These are phyloP conservation scores for Malania oleifera DNA, from an alignment of 164 flowering plant genomes.

Conservation along the genomic window DNA sequence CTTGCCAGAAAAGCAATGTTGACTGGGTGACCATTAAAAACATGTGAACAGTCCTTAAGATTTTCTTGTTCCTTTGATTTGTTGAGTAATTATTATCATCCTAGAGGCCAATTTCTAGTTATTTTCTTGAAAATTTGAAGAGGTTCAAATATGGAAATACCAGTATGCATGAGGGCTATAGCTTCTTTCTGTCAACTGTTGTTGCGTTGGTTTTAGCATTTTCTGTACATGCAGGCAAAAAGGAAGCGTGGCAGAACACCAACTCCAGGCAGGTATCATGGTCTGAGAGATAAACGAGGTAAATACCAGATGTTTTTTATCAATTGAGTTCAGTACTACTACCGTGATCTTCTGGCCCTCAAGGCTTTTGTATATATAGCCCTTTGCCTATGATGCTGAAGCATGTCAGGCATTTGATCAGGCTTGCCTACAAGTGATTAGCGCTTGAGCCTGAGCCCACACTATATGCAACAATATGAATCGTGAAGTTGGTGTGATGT, in stretches of 20 bases:
- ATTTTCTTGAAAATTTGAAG: conserved; percentile 5
- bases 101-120: neutral
- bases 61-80: neutral
- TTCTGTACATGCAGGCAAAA: conserved; percentile 40
- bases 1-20: neutral
- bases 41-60: no score
- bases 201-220: neutral
- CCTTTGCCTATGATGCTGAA: no score
- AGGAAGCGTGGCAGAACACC: conserved; percentile 64
- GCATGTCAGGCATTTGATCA: no score
- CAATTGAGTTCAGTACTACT: no score
- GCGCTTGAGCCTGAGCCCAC: no score
- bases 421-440: no score
- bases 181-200: conserved; percentile 2
- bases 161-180: neutral
- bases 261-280: conserved; percentile 58
- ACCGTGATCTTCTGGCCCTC: no score
- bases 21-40: no score
- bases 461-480: no score
- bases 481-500: no score
- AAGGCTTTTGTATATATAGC: no score
- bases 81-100: conserved; percentile 4
- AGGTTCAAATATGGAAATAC: neutral
- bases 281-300: conserved; percentile 45
- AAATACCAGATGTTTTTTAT: no score